Evolutionary conservation across 768 basidiomycete genomes (phyloP), one percentile per base, ranked within the genome.

Genomic region (Termitomyces sp.): DNA sequence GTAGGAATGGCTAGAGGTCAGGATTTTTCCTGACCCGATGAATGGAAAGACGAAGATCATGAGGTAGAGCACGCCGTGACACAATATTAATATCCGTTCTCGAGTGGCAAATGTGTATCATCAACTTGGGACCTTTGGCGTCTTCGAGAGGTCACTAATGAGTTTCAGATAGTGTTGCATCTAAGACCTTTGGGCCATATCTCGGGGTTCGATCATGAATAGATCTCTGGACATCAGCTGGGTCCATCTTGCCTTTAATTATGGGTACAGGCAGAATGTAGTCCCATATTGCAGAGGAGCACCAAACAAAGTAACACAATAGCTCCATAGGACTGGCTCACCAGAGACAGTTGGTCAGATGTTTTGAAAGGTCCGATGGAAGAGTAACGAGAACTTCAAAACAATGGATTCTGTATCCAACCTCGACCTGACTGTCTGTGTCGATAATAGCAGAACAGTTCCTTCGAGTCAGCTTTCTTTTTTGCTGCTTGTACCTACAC

Each of bases 391-490:
- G 34, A 5, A 48, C 16, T 47, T 23, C 21, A 5, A 35, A 8
- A 37, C 23, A 23, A 10, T 32, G 7, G 12, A 7, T 19, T 30
- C 17, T 16, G 16, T 27, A 19, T 2, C 30, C 16, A 21, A 9
- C n/a, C 30, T 19, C 34, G n/a, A 37, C 35, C 23, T 43, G 5
- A 14, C 8, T 10, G n/a, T 40, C 39, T 27, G 27, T 7, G 5
- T 25, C 17, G 12, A 25, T 23, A 9, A 50, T 50, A 9, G 7
- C 4, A 17, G 9, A 16, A 50, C 16, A 12, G 10, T 62, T 82
- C n/a, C n/a, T n/a, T 83, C 51, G 81, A 62, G 4, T 66, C 73
- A 1, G 78, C 76, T 49, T 76, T 76, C 67, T 83, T 85, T 64
- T 78, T 80, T 27, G 79, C 74, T 6, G 62, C 63, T 57, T 79